phyloP scores from a whole-genome alignment of 306 rosid species.

The Prunus campanulata region DNA sequence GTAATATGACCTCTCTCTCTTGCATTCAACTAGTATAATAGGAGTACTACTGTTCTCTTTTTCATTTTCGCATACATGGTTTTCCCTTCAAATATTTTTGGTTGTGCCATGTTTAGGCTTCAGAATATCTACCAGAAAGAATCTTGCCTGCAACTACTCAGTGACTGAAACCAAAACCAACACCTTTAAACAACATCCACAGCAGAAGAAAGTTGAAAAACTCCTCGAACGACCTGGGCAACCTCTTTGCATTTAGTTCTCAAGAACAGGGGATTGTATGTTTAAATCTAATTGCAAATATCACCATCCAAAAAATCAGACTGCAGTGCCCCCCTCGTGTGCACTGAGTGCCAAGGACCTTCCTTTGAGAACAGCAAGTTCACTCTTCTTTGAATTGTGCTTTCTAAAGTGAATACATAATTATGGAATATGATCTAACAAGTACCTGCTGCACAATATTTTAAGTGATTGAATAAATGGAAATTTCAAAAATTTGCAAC shows the following conservation, averaged over 20 bases:
- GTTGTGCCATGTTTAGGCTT: conserved; percentile 48
- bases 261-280: conserved; percentile 88
- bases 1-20: too few relatives aligned
- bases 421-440: not conserved
- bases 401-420: not conserved
- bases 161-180: conserved; percentile 55
- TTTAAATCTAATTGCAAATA: conserved; percentile 75
- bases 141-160: conserved; percentile 53
- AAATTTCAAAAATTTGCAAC: too few relatives aligned
- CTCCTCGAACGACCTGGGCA: conserved; percentile 90
- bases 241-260: conserved; percentile 80
- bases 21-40: too few relatives aligned
- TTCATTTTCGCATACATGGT: too few relatives aligned
- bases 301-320: conserved; percentile 78
- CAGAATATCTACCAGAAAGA: conserved; percentile 63
- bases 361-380: conserved; percentile 89
- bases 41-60: too few relatives aligned
- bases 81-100: too few relatives aligned
- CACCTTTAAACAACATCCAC: conserved; percentile 47
- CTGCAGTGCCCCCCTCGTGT: conserved; percentile 40
- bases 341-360: conserved; percentile 80
- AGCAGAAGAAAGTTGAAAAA: conserved; percentile 46
- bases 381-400: not conserved
- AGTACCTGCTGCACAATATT: not conserved
- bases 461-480: too few relatives aligned